Base-by-base conservation (phyloP, 2,329 filamentous ascomycete genomes). In the Helotiales sp. region DNA sequence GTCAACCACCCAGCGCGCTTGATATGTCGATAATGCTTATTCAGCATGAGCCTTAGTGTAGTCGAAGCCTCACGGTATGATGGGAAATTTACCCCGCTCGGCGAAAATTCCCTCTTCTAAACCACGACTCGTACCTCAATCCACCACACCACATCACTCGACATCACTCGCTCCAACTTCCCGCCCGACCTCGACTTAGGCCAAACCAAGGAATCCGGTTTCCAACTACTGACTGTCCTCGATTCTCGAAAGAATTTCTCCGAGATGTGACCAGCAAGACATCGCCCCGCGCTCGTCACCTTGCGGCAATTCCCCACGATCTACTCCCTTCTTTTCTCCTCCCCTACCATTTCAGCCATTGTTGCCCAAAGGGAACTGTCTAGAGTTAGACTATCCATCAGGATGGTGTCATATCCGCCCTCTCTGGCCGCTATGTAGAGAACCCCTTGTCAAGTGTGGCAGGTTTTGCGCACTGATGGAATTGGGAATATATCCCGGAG, bases 101-200 rank as follows among this genome's bases (percentile, higher is more conserved):
- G 22, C 27, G 22, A 44, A 25, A 25, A 5, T 44, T 44, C 40
- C 40, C 40, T 44, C 40, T 44, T 44, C 22, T 22, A 8, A 24
- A 1, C 7, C 40, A 44, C 40, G 40, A 24, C 22, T 44, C 22
- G 22, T 44, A 15, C 22, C 19, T 44, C 9, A 44, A 24, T 12
- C 40, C 40, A 44, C 40, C 13, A 44, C 40, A 44, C 40, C 40
- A 44, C n/a, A n/a, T n/a, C n/a, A n/a, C n/a, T n/a, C n/a, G n/a
- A 44, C 40, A 44, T 40, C 36, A 40, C 36, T 40, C 36, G 36
- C n/a, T 19, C n/a, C 19, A 40, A n/a, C n/a, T n/a, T n/a, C n/a
- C n/a, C n/a, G n/a, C n/a, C 36, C n/a, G 17, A 2, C 13, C 12
- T 19, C 36, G 24, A 8, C 40, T 27, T 25, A 44, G 6, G 5